Conservation (phyloP, 345 rosid species). For the thale cress (Arabidopsis thaliana) region DNA sequence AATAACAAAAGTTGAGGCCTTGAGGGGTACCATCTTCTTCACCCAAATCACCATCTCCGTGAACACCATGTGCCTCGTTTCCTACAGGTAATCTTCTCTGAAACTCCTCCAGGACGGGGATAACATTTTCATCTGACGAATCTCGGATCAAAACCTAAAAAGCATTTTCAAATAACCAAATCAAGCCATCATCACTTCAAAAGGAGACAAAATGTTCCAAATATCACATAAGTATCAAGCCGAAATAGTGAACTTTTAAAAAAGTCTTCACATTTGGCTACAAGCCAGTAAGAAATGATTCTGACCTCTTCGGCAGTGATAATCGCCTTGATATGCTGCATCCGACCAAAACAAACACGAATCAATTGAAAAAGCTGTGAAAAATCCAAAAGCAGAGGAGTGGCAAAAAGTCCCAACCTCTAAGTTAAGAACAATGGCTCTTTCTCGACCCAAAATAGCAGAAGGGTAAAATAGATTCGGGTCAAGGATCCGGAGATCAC, state of each 20-base stretch:
- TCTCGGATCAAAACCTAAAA: slow-evolving; percentile 80
- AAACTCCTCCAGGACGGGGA: slow-evolving; percentile 88
- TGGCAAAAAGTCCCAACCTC: slow-evolving; percentile 52
- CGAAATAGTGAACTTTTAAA: background rate
- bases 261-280: background rate
- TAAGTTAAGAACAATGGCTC: slow-evolving; percentile 88
- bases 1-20: background rate
- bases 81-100: slow-evolving; percentile 66
- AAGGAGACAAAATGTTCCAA: background rate
- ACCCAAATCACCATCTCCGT: slow-evolving; percentile 61
- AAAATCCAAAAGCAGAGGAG: slow-evolving; percentile 10
- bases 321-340: slow-evolving; percentile 94
- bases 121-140: slow-evolving; percentile 75
- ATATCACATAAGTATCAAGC: background rate
- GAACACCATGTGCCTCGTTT: slow-evolving; percentile 47
- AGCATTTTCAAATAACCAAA: background rate
- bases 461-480: slow-evolving; percentile 86
- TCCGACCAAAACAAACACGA: background rate
- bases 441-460: slow-evolving; percentile 88
- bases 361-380: background rate
- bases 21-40: slow-evolving; percentile 79
- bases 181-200: background rate
- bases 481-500: slow-evolving; percentile 92
- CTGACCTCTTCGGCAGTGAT: slow-evolving; percentile 94
- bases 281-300: background rate